phyloP scores from a whole-genome alignment of 1,139 yeast species.

The Taiozyma sp. region DNA sequence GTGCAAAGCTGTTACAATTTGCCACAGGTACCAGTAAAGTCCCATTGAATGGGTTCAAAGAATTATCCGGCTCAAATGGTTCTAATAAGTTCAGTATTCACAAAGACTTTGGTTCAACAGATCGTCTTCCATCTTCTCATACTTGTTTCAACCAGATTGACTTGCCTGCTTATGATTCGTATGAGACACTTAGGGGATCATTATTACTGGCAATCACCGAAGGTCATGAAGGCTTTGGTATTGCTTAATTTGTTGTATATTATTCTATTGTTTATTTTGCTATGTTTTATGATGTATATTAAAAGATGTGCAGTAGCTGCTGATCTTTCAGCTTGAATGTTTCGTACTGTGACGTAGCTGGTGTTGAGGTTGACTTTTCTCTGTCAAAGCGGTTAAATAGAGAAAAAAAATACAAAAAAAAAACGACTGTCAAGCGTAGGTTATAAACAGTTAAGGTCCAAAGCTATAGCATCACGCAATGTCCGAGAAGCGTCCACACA shows the following conservation, averaged over 20 bases:
- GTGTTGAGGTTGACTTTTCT: no score
- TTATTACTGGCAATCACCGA: slow-evolving; percentile 83
- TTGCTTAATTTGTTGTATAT: slow-evolving; percentile 13
- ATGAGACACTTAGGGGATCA: slow-evolving; percentile 79
- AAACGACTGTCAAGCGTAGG: background rate
- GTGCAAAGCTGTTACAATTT: slow-evolving; percentile 90
- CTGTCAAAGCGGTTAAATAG: no score
- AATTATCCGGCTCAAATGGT: slow-evolving; percentile 84
- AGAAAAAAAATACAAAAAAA: background rate
- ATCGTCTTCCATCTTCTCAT: slow-evolving; percentile 90
- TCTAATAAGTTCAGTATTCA: slow-evolving; percentile 85
- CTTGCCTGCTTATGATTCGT: slow-evolving; percentile 87
- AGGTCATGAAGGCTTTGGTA: slow-evolving; percentile 95
- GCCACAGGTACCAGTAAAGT: slow-evolving; percentile 98
- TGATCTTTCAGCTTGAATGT: background rate
- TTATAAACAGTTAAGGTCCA: background rate
- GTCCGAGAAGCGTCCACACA: slow-evolving; percentile 1
- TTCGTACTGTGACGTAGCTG: no score
- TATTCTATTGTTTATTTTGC: background rate
- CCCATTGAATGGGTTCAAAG: slow-evolving; percentile 91
- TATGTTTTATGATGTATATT: background rate
- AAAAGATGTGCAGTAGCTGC: background rate
- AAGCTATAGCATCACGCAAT: background rate
- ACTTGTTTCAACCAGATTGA: slow-evolving; percentile 96
- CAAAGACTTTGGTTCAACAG: slow-evolving; percentile 80